These are phyloP conservation scores for Aschersonia sp. DNA, from an alignment of 2,329 filamentous ascomycete species.

Conservation along the genomic window DNA sequence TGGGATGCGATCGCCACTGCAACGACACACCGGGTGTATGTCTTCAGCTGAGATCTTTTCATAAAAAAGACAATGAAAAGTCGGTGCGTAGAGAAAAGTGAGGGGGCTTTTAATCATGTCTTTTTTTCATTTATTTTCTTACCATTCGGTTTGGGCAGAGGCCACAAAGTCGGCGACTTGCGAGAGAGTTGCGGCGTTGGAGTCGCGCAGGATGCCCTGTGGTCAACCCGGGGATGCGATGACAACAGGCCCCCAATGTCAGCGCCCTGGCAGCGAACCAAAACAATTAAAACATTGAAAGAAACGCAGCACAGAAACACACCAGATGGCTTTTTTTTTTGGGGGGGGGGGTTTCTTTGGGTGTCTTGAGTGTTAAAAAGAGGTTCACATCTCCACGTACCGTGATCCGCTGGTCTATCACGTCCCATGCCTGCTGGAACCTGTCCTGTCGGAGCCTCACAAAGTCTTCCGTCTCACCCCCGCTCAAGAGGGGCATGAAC, in stretches of 20 bases:
- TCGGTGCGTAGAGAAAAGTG: too few relatives aligned
- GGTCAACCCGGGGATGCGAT: too few relatives aligned
- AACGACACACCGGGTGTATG: neutral
- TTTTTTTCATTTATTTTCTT: neutral
- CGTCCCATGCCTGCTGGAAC: slow-evolving; percentile 50
- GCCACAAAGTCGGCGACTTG: slow-evolving; percentile 43
- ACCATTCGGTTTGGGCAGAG: slow-evolving; percentile 19
- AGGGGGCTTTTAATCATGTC: too few relatives aligned
- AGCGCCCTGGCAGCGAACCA: neutral
- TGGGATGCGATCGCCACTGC: slow-evolving; percentile 37
- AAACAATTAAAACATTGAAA: too few relatives aligned
- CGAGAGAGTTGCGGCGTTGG: slow-evolving; percentile 45
- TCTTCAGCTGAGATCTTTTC: too few relatives aligned
- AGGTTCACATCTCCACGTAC: slow-evolving; percentile 6
- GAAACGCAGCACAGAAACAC: too few relatives aligned
- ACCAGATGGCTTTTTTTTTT: too few relatives aligned
- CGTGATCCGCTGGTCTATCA: slow-evolving; percentile 49
- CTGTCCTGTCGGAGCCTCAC: slow-evolving; percentile 39
- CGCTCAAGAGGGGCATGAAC: slow-evolving; percentile 41
- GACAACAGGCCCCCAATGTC: too few relatives aligned
- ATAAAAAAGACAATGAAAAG: too few relatives aligned
- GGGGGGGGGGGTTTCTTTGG: too few relatives aligned
- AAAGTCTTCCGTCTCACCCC: slow-evolving; percentile 33
- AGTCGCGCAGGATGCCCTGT: slow-evolving; percentile 41
- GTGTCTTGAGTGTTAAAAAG: too few relatives aligned